These are phyloP conservation scores for Penicillium tannophilum DNA, from an alignment of 495 filamentous ascomycete species.

Conservation along the genomic window DNA sequence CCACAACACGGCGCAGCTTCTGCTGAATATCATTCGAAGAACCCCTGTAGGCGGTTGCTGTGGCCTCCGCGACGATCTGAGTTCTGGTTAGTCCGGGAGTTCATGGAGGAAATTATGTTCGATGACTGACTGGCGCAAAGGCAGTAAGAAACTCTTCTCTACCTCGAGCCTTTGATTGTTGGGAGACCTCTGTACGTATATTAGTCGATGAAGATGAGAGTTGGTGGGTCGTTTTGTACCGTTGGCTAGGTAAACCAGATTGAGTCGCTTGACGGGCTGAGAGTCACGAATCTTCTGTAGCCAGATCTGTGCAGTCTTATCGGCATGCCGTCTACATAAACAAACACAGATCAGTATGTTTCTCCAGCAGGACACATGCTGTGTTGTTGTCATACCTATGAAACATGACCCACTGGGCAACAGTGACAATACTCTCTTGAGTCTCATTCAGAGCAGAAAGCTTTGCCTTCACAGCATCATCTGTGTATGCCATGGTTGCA, in stretches of 20 bases:
- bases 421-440: slow-evolving; percentile 92
- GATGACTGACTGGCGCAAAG: slow-evolving; percentile 68
- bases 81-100: slow-evolving; percentile 24
- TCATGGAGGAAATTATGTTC: neutral
- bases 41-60: slow-evolving; percentile 81
- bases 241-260: slow-evolving; percentile 93
- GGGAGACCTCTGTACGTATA: slow-evolving; percentile 73
- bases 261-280: slow-evolving; percentile 78
- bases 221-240: slow-evolving; percentile 52
- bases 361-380: slow-evolving; percentile 6
- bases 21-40: slow-evolving; percentile 79
- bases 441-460: slow-evolving; percentile 93
- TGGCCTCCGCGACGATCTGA: slow-evolving; percentile 82
- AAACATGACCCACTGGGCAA: slow-evolving; percentile 99
- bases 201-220: slow-evolving; percentile 20
- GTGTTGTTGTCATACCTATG: slow-evolving; percentile 68
- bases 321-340: slow-evolving; percentile 74
- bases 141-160: slow-evolving; percentile 92
- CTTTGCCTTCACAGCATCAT: slow-evolving; percentile 91
- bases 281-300: slow-evolving; percentile 85
- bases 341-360: slow-evolving; percentile 24
- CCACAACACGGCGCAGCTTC: slow-evolving; percentile 84
- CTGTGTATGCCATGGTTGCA: slow-evolving; percentile 80
- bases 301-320: slow-evolving; percentile 87
- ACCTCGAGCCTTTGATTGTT: slow-evolving; percentile 87